Percentiles rank a stretch among this genome's conserved stretches.
Conservation (phyloP, 768 basidiomycete genomes). For the Termitomyces sp. region DNA sequence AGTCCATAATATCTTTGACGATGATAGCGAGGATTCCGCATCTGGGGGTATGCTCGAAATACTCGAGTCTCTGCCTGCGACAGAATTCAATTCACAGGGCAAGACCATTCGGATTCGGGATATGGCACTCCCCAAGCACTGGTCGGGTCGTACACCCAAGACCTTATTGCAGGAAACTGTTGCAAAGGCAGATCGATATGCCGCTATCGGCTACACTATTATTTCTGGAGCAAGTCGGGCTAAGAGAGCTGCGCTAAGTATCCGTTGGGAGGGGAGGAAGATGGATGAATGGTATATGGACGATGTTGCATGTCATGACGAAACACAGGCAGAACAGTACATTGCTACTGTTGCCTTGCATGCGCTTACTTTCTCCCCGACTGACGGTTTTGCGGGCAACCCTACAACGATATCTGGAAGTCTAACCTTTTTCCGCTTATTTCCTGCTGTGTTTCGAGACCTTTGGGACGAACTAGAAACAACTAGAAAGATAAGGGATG, state of each 20-base stretch:
- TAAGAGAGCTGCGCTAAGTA: slow-evolving; percentile 61
- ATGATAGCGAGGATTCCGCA: slow-evolving; percentile 39
- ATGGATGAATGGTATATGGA: slow-evolving; percentile 75
- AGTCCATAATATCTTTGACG: slow-evolving; percentile 44
- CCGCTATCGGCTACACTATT: slow-evolving; percentile 59
- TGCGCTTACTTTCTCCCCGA: slow-evolving; percentile 58
- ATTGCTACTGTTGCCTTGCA: slow-evolving; percentile 84
- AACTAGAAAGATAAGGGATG: slow-evolving; percentile 52
- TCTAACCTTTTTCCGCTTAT: slow-evolving; percentile 64
- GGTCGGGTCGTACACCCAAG: slow-evolving; percentile 80
- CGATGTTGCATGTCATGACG: slow-evolving; percentile 74
- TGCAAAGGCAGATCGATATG: slow-evolving; percentile 64
- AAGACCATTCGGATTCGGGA: slow-evolving; percentile 52
- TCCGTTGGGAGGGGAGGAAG: slow-evolving; percentile 67
- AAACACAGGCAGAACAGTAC: slow-evolving; percentile 83
- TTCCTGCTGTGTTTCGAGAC: slow-evolving; percentile 82
- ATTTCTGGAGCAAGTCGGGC: slow-evolving; percentile 73
- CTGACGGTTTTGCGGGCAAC: slow-evolving; percentile 56
- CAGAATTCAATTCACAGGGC: slow-evolving; percentile 52
- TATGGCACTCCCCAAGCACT: slow-evolving; percentile 79
- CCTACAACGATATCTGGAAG: slow-evolving; percentile 34
- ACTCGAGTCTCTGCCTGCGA: slow-evolving; percentile 57
- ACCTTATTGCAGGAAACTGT: slow-evolving; percentile 63
- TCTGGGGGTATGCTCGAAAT: slow-evolving; percentile 66
- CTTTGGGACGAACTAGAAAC: slow-evolving; percentile 88